A percentile compares a stretch with the other conserved stretches of the same genome.
These are phyloP conservation scores for Pseudonectria buxi DNA, from an alignment of 2,329 filamentous ascomycete genomes.

Conservation along the genomic window DNA sequence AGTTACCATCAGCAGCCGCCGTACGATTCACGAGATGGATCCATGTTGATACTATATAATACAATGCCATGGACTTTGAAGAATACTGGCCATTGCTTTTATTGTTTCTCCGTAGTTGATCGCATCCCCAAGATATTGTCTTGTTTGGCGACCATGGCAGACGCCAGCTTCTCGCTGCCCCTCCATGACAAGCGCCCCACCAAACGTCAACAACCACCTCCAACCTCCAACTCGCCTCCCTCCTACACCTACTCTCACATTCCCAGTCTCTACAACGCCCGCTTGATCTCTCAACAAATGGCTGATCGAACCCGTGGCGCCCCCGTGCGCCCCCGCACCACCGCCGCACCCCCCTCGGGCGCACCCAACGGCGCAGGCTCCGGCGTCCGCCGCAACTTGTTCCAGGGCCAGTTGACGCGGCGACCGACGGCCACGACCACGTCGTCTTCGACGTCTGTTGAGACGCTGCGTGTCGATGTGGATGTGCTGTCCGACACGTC, in stretches of 20 bases:
- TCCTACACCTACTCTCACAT: conserved; percentile 1
- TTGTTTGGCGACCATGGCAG: no score
- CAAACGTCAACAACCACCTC: conserved; percentile 6
- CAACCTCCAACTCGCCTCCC: conserved; percentile 3
- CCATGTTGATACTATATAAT: no score
- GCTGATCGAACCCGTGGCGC: conserved; percentile 16
- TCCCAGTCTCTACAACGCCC: background rate
- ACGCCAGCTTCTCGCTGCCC: no score
- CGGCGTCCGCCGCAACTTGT: conserved; percentile 41
- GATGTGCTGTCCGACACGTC: conserved; percentile 38
- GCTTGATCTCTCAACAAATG: conserved; percentile 10
- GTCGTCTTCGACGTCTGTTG: conserved; percentile 31
- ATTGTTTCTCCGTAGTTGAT: conserved; percentile 4
- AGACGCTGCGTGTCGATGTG: conserved; percentile 43
- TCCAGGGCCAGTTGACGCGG: conserved; percentile 52
- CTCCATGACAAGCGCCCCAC: background rate
- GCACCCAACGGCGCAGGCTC: conserved; percentile 7
- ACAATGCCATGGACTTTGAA: no score
- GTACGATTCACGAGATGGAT: no score
- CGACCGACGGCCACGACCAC: conserved; percentile 43
- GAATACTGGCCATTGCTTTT: no score
- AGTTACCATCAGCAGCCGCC: no score
- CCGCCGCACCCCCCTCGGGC: conserved; percentile 10
- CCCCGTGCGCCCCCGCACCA: conserved; percentile 4
- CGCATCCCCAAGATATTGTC: conserved; percentile 10